Evolutionary conservation across 2,329 filamentous ascomycete species (phyloP).

Genomic region (Fusarium neocosmosporiellum): DNA sequence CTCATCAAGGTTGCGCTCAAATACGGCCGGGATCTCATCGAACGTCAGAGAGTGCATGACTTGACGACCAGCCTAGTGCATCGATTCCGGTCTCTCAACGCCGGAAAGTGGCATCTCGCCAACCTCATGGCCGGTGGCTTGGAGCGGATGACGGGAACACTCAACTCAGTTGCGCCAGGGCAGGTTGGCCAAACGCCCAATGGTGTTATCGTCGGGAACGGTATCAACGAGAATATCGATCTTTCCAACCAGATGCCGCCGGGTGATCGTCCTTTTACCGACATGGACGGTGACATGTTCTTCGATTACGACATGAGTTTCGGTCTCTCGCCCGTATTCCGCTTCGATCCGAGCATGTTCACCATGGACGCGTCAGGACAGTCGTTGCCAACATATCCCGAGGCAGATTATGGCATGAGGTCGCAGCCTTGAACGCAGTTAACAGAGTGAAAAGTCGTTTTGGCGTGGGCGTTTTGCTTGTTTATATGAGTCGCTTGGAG

Average conservation of each 20-base stretch:
- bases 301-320: conserved; percentile 47
- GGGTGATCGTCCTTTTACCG: conserved; percentile 36
- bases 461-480: background rate
- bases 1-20: conserved; percentile 60
- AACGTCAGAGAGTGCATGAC: conserved; percentile 52
- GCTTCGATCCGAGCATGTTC: conserved; percentile 43
- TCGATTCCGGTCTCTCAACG: conserved; percentile 54
- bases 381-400: conserved; percentile 38
- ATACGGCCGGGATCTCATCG: conserved; percentile 55
- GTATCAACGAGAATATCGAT: conserved; percentile 32
- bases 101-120: conserved; percentile 59
- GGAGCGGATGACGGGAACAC: conserved; percentile 52
- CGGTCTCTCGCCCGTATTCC: conserved; percentile 43
- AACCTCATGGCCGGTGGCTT: conserved; percentile 61
- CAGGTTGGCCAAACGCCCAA: conserved; percentile 19
- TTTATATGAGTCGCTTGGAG: background rate
- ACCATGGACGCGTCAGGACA: conserved; percentile 40
- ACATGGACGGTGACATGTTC: conserved; percentile 42
- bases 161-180: conserved; percentile 18
- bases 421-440: conserved; percentile 1
- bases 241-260: conserved; percentile 29
- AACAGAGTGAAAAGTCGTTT: background rate
- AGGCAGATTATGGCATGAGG: conserved; percentile 38
- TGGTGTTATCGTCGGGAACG: conserved; percentile 9
- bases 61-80: conserved; percentile 53